These are phyloP conservation scores for Hortaea sp. DNA, from an alignment of 2,329 filamentous ascomycete species.

Conservation along the genomic window DNA sequence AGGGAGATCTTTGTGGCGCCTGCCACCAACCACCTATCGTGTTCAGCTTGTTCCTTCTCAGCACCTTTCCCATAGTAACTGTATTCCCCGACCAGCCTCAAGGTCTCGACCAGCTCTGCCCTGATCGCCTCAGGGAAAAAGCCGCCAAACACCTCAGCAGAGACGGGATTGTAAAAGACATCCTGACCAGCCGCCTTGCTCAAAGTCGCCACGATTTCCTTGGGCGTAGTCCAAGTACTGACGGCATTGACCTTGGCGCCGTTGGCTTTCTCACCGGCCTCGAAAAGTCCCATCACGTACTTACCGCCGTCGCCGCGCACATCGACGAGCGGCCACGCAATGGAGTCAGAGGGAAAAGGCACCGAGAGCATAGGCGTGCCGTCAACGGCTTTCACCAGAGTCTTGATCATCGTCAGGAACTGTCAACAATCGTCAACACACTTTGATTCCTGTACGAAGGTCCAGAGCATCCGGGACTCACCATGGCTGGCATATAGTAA, in stretches of 20 bases:
- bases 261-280: conserved; percentile 15
- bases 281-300: conserved; percentile 20
- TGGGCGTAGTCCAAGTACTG: conserved; percentile 19
- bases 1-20: conserved; percentile 10
- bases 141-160: conserved; percentile 13
- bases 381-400: conserved; percentile 10
- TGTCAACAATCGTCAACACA: conserved; percentile 1
- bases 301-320: conserved; percentile 18
- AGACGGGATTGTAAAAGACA: conserved; percentile 16
- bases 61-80: conserved; percentile 19
- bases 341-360: conserved; percentile 16
- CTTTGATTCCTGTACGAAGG: too few species aligned
- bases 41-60: conserved; percentile 18
- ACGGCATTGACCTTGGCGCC: conserved; percentile 17
- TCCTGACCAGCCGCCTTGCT: conserved; percentile 14
- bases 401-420: conserved; percentile 2
- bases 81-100: conserved; percentile 17
- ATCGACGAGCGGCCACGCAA: conserved; percentile 19
- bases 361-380: conserved; percentile 12
- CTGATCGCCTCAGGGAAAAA: conserved; percentile 17
- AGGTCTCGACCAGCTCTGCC: conserved; percentile 20
- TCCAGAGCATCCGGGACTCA: not conserved
- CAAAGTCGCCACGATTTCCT: conserved; percentile 15
- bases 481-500: conserved; percentile 18
- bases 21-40: conserved; percentile 17